These are phyloP conservation scores for Panellus pusillus DNA, from an alignment of 768 basidiomycete species.

Conservation along the genomic window DNA sequence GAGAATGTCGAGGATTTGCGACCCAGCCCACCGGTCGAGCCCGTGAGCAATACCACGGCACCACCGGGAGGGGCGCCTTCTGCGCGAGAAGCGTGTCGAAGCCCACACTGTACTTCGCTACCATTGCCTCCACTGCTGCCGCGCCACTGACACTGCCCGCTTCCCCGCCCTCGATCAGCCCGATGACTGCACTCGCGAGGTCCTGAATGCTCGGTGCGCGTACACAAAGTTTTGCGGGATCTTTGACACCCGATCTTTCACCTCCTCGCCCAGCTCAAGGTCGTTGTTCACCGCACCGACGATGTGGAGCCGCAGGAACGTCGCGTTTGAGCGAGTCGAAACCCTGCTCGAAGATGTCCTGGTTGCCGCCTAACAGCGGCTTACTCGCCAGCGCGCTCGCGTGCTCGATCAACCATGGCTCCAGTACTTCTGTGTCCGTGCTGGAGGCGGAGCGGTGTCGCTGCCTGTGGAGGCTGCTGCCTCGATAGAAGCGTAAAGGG, in stretches of 20 bases:
- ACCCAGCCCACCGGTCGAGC: conserved; percentile 36
- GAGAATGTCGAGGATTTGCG: conserved; percentile 24
- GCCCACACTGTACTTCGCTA: conserved; percentile 33
- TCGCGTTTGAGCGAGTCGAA: conserved; percentile 39
- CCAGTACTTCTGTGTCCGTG: conserved; percentile 17
- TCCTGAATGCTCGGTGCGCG: conserved; percentile 36
- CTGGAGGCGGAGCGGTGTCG: conserved; percentile 13
- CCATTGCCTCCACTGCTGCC: conserved; percentile 34
- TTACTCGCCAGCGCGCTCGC: conserved; percentile 15
- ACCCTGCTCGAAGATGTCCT: conserved; percentile 34
- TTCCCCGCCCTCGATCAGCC: conserved; percentile 12
- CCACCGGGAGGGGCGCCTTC: conserved; percentile 25
- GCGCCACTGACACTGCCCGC: background rate
- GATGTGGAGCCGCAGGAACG: conserved; percentile 38
- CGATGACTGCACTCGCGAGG: conserved; percentile 30
- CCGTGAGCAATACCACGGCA: conserved; percentile 29
- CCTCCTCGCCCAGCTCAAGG: background rate
- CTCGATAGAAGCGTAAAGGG: conserved; percentile 29
- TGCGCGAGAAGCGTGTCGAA: conserved; percentile 25
- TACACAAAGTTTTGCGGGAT: conserved; percentile 44
- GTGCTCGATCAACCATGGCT: conserved; percentile 25
- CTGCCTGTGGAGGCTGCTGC: conserved; percentile 8
- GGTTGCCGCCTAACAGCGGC: conserved; percentile 7
- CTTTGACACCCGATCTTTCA: conserved; percentile 16
- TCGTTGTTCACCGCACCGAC: conserved; percentile 28